A percentile compares a stretch with the other conserved stretches of the same genome.
phyloP scores from a whole-genome alignment of 176 grass and related monocot species.

The Otatea glauca region DNA sequence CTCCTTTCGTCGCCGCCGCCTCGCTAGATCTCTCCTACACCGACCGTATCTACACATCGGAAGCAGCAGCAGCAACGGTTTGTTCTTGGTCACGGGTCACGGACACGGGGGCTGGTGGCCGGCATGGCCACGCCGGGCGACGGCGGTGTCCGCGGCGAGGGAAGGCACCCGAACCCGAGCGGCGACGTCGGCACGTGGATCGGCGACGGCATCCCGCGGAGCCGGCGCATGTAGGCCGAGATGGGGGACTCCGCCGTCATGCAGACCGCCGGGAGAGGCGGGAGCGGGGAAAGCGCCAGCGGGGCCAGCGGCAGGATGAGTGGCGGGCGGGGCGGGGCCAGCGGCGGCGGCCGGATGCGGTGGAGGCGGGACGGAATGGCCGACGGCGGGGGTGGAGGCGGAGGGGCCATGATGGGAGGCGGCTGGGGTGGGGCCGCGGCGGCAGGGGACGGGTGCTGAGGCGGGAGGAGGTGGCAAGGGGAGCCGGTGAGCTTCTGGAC shows the following conservation, averaged over 20 bases:
- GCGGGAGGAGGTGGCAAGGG: slow-evolving; percentile 56
- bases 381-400: slow-evolving; percentile 28
- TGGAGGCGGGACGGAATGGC: slow-evolving; percentile 49
- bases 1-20: slow-evolving; percentile 28
- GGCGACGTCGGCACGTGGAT: slow-evolving; percentile 62
- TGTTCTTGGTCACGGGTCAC: slow-evolving; percentile 45
- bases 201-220: slow-evolving; percentile 61
- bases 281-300: slow-evolving; percentile 72
- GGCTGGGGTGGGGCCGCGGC: slow-evolving; percentile 16
- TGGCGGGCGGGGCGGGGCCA: slow-evolving; percentile 52
- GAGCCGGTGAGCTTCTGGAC: slow-evolving; percentile 94
- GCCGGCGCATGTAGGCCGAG: slow-evolving; percentile 93
- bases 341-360: slow-evolving; percentile 58
- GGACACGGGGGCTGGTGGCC: slow-evolving; percentile 67
- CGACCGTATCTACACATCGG: slow-evolving; percentile 57
- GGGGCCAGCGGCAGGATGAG: slow-evolving; percentile 43
- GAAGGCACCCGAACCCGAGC: slow-evolving; percentile 79
- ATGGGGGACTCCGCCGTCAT: slow-evolving; percentile 90
- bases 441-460: neutral
- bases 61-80: neutral
- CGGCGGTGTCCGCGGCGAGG: slow-evolving; percentile 78
- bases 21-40: slow-evolving; percentile 57
- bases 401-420: slow-evolving; percentile 27
- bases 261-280: slow-evolving; percentile 73
- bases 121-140: slow-evolving; percentile 79